A percentile compares a stretch with the other conserved stretches of the same genome.
Evolutionary conservation across 257 asterid species (phyloP).

Genomic region (Handroanthus guayacan): DNA sequence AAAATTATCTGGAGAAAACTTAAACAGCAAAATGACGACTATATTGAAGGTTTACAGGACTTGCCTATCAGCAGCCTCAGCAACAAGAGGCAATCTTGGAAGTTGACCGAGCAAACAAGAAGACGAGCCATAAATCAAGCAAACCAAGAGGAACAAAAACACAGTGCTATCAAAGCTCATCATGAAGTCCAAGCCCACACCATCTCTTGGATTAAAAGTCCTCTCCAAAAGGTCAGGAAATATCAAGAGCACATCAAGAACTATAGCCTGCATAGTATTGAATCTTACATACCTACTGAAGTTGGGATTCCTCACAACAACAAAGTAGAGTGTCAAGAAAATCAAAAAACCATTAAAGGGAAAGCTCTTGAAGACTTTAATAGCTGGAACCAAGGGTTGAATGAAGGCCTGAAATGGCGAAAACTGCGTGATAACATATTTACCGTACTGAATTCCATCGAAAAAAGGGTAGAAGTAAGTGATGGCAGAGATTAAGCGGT

Average conservation of each 20-base stretch:
- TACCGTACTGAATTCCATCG: constrained; percentile 94
- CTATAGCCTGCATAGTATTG: constrained; percentile 98
- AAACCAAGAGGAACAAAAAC: constrained; percentile 79
- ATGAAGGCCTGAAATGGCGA: constrained; percentile 70
- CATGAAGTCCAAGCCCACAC: constrained; percentile 84
- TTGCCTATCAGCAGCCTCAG: constrained; percentile 99
- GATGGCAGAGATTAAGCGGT: constrained; percentile 88
- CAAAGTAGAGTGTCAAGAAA: constrained; percentile 83
- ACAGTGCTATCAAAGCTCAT: constrained; percentile 98
- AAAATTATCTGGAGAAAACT: background rate
- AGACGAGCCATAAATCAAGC: constrained; percentile 78
- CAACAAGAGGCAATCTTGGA: constrained; percentile 92
- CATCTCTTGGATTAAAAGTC: constrained; percentile 78
- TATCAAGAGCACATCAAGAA: constrained; percentile 89
- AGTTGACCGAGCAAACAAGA: constrained; percentile 84
- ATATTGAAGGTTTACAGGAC: constrained; percentile 42
- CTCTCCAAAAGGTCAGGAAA: constrained; percentile 96
- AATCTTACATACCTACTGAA: constrained; percentile 94
- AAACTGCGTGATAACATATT: constrained; percentile 79
- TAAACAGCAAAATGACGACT: too few relatives aligned
- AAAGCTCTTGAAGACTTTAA: constrained; percentile 83
- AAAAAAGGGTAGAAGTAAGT: constrained; percentile 95
- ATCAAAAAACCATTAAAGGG: constrained; percentile 86
- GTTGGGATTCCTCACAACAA: constrained; percentile 85
- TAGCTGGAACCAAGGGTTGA: constrained; percentile 88